Base-by-base conservation (phyloP, 208 protist genomes). In the Wallacemonas collosoma region DNA sequence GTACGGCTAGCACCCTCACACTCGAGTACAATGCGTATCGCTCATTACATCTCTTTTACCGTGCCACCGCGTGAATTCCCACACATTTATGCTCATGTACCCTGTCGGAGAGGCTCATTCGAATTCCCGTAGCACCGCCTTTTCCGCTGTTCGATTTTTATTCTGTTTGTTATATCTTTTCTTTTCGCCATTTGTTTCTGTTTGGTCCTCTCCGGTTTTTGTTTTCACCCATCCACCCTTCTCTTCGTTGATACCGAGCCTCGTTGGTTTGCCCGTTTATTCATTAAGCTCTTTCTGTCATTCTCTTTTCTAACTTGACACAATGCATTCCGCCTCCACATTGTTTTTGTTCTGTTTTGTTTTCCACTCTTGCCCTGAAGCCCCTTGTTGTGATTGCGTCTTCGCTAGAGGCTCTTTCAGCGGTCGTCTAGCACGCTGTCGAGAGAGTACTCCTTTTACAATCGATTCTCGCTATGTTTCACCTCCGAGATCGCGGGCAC, bases 261-360 rank as follows among this genome's bases (percentile, higher is more conserved):
- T 56, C n/a, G 51, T 56, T 17, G 12, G 14, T 56, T 56, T 56
- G 47, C 14, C 14, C n/a, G n/a, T 56, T 56, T 26, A 56, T 56
- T 56, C 51, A 1, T 68, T 76, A 38, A 50, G 58, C 63, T 79
- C 35, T 58, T 17, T 17, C n/a, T 17, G 12, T 17, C 17, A 6
- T 58, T 58, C 17, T 58, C 54, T 17, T 17, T 17, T 58, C 54
- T 58, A 9, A 8, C 54, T 60, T 60, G 26, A 26, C 26, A 0
- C 26, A 0, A 26, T 26, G 26, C 26, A 15, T 75, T 58, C 47
- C 17, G 50, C 17, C 54, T 51, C 40, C 6, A 61, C n/a, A 45
- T 54, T 68, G 35, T 48, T 43, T 45, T 72, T 79, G 3, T 73
- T 45, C n/a, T 68, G 45, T 26, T 72, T 61, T 68, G n/a, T 57